A percentile compares a stretch with the other conserved stretches of the same genome.
Evolutionary conservation across 768 basidiomycete species (phyloP).

Genomic region (Leccinum longicurvipes): DNA sequence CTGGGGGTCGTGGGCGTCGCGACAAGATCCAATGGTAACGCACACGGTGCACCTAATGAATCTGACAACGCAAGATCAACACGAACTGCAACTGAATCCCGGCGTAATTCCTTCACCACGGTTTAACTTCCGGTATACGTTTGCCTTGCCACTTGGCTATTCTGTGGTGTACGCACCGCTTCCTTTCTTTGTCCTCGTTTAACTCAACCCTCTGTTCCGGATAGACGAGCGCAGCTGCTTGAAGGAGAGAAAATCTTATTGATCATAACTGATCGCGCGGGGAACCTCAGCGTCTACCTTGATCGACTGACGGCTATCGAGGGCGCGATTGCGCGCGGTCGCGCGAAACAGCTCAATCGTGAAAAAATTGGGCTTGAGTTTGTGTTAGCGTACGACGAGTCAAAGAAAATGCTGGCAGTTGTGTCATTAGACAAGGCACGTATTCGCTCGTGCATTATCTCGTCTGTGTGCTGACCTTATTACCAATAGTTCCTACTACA

Average conservation of each 20-base stretch:
- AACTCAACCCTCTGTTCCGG: not conserved
- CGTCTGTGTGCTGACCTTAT: not conserved
- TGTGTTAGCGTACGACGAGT: slow-evolving; percentile 51
- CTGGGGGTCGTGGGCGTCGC: slow-evolving; percentile 4
- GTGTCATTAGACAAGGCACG: slow-evolving; percentile 42
- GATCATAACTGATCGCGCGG: slow-evolving; percentile 35
- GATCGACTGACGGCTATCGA: slow-evolving; percentile 34
- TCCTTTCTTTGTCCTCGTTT: not conserved
- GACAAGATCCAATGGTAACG: slow-evolving; percentile 13
- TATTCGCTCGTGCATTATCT: not conserved
- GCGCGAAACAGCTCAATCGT: slow-evolving; percentile 35
- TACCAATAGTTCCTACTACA: slow-evolving; percentile 36
- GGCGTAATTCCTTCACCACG: slow-evolving; percentile 21
- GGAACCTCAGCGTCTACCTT: slow-evolving; percentile 37
- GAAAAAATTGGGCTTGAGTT: slow-evolving; percentile 46
- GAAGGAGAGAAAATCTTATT: slow-evolving; percentile 40
- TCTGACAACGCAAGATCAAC: slow-evolving; percentile 27
- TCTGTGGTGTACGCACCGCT: slow-evolving; percentile 14
- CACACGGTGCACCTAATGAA: slow-evolving; percentile 28
- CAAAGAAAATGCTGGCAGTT: slow-evolving; percentile 45
- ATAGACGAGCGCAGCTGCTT: slow-evolving; percentile 41
- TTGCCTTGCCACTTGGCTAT: slow-evolving; percentile 18
- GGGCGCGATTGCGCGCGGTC: slow-evolving; percentile 25
- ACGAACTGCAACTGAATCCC: slow-evolving; percentile 25
- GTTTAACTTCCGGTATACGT: slow-evolving; percentile 14